Conservation (phyloP, 257 asterid genomes). For the Vinca minor region DNA sequence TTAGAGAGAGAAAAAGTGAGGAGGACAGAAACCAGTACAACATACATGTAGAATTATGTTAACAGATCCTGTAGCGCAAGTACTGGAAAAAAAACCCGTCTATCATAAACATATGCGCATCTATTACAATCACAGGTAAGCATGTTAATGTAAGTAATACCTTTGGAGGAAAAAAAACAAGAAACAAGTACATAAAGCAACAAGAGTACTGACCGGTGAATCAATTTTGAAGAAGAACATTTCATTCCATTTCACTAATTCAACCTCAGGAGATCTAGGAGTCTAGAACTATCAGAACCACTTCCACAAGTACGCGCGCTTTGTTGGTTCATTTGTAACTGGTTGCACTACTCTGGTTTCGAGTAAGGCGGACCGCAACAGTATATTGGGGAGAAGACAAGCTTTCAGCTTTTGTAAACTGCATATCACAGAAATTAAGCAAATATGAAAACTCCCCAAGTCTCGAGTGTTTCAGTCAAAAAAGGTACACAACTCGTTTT, state of each 20-base stretch:
- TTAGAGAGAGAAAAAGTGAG: background rate
- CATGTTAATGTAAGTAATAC: background rate
- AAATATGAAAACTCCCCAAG: background rate
- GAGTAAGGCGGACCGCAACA: slow-evolving; percentile 52
- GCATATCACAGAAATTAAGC: slow-evolving; percentile 26
- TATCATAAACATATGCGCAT: background rate
- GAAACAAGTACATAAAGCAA: slow-evolving; percentile 2
- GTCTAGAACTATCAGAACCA: slow-evolving; percentile 45
- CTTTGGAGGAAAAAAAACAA: background rate
- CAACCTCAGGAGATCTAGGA: slow-evolving; percentile 42
- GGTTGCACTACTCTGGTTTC: slow-evolving; percentile 35
- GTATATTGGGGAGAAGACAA: slow-evolving; percentile 60
- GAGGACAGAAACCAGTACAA: background rate
- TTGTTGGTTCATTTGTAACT: slow-evolving; percentile 43
- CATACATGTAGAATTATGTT: background rate
- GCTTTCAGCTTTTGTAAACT: slow-evolving; percentile 63
- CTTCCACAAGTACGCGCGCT: slow-evolving; percentile 72
- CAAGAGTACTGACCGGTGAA: slow-evolving; percentile 48
- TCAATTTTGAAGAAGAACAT: slow-evolving; percentile 84
- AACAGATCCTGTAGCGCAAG: background rate
- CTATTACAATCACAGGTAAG: background rate
- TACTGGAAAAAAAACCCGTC: background rate
- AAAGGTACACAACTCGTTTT: background rate
- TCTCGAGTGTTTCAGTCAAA: background rate
- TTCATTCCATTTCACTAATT: slow-evolving; percentile 79